Evolutionary conservation across 331 rosid genomes (phyloP).

Genomic region (Pyrus hybrid): DNA sequence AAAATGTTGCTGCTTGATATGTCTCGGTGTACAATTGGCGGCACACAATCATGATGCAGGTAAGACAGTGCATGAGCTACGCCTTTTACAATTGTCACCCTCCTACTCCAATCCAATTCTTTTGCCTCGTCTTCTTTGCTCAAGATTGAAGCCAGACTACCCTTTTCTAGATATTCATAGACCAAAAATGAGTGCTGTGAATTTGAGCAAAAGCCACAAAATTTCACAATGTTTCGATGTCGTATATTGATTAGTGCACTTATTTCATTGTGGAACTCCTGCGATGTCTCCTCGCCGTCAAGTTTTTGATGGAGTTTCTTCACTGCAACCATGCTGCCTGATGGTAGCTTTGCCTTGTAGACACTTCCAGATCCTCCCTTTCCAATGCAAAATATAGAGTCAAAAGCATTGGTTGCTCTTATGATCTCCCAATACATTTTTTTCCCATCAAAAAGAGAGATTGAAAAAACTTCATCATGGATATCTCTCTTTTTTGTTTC

Average conservation of each 20-base stretch:
- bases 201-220: constrained; percentile 23
- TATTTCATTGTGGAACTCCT: not conserved
- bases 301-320: constrained; percentile 13
- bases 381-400: constrained; percentile 14
- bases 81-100: constrained; percentile 28
- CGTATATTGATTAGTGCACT: not conserved
- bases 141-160: constrained; percentile 18
- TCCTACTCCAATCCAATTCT: constrained; percentile 22
- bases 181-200: constrained; percentile 1
- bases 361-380: constrained; percentile 36
- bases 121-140: constrained; percentile 10
- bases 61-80: constrained; percentile 31
- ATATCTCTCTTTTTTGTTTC: no score
- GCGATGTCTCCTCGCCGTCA: not conserved
- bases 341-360: constrained; percentile 19
- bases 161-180: constrained; percentile 22
- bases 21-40: constrained; percentile 30
- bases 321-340: not conserved
- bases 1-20: constrained; percentile 33
- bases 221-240: constrained; percentile 20
- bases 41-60: constrained; percentile 27
- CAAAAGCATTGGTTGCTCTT: constrained; percentile 12
- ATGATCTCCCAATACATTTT: constrained; percentile 9
- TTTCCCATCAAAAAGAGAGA: not conserved
- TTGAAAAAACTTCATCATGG: not conserved